Evolutionary conservation across 2,329 filamentous ascomycete genomes (phyloP).

Genomic region (Aureobasidium sp.): DNA sequence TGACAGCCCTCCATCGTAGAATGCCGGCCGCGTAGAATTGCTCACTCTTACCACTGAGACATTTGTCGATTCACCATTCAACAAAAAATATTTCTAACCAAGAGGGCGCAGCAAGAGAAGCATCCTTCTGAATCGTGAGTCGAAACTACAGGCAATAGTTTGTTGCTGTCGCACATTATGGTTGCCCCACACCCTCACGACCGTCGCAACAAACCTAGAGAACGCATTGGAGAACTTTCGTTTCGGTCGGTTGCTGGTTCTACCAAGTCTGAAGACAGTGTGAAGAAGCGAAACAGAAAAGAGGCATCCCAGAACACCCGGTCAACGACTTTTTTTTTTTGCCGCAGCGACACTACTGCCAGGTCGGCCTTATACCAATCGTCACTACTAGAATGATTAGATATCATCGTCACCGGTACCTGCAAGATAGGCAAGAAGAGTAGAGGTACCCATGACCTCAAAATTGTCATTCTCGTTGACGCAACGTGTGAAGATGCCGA

Average conservation of each 20-base stretch:
- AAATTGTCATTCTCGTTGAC: neutral
- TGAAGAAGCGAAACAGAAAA: neutral
- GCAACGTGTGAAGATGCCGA: neutral
- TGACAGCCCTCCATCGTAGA: neutral
- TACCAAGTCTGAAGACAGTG: neutral
- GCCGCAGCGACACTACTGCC: neutral
- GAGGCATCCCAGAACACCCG: conserved; percentile 7
- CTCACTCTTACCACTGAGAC: neutral
- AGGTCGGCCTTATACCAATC: neutral
- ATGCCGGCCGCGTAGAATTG: neutral
- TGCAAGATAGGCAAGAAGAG: neutral
- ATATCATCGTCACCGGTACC: neutral
- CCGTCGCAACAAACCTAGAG: neutral
- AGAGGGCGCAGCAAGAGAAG: neutral
- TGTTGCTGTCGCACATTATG: neutral
- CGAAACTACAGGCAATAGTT: conserved; percentile 5
- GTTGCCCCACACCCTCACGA: neutral
- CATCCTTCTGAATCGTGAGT: neutral
- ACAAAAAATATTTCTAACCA: neutral
- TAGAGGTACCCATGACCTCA: neutral
- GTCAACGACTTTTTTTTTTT: neutral
- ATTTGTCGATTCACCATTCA: conserved; percentile 2
- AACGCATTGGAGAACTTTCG: neutral
- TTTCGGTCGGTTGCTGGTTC: neutral
- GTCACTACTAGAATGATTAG: neutral